Evolutionary conservation across 1,139 yeast genomes (phyloP).

Genomic region (Magnusiomyces sp.): DNA sequence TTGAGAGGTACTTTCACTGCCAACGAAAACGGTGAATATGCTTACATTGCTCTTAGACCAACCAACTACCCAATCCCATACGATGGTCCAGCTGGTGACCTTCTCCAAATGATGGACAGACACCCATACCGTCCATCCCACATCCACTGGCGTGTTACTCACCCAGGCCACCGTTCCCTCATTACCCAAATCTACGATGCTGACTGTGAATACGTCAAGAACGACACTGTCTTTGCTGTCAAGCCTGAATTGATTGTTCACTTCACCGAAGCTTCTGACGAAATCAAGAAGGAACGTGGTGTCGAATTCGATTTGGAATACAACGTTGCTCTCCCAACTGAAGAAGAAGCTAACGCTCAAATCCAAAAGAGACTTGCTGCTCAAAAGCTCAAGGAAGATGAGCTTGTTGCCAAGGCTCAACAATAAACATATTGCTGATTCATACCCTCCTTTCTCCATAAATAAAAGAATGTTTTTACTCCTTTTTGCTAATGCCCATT

Average conservation of each 20-base stretch:
- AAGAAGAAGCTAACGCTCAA: slow-evolving; percentile 6
- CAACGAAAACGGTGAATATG: slow-evolving; percentile 29
- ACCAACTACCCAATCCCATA: slow-evolving; percentile 36
- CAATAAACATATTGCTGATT: not conserved
- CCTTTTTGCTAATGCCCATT: too few relatives aligned
- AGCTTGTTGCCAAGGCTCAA: not conserved
- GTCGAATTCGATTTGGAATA: slow-evolving; percentile 6
- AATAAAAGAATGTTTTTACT: not conserved
- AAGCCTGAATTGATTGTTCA: slow-evolving; percentile 30
- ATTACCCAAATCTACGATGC: slow-evolving; percentile 30
- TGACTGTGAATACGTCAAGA: slow-evolving; percentile 25
- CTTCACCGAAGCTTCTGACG: slow-evolving; percentile 16
- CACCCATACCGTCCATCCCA: slow-evolving; percentile 37
- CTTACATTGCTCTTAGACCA: slow-evolving; percentile 31
- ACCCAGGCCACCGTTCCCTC: slow-evolving; percentile 27
- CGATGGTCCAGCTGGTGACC: slow-evolving; percentile 37
- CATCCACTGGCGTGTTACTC: slow-evolving; percentile 33
- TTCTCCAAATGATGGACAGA: slow-evolving; percentile 31
- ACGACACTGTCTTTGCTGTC: slow-evolving; percentile 33
- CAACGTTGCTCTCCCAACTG: slow-evolving; percentile 9
- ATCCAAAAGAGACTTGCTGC: slow-evolving; percentile 5
- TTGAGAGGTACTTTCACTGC: slow-evolving; percentile 33
- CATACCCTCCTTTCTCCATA: not conserved
- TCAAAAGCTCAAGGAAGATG: slow-evolving; percentile 5
- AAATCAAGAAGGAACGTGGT: not conserved